Base-by-base conservation (phyloP, 441 rosid genomes). In the Lepidium campestre region DNA sequence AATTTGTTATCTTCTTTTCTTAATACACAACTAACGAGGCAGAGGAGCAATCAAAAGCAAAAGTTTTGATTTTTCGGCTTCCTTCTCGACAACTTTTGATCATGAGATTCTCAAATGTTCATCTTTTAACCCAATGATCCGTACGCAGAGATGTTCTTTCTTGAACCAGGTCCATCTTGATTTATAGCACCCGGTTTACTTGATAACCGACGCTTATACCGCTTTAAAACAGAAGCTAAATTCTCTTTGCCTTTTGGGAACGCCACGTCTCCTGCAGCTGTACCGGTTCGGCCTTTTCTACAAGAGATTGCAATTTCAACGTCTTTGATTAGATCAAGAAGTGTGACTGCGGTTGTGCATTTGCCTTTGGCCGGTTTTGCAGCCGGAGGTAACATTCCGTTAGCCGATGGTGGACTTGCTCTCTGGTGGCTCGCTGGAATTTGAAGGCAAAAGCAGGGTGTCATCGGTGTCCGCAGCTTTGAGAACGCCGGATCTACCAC, bases 221-320 rank as follows among this genome's bases (percentile, higher is more conserved):
- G 92, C 67, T 95, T 95, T 46, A 95, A 86, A 35, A 95, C 99
- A 5, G 99, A 92, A 19, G 95, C 90, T 74, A 95, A 64, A 67
- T 92, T 95, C 80, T 88, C 96, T 78, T 90, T 95, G 32, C 99
- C 99, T 67, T 81, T 90, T 0, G 96, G 98, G 61, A 88, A 95
- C 35, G 98, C 99, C 20, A 95, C 95, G 36, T 95, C 99, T 4
- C 99, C 99, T 6, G 99, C 98, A 42, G 95, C 89, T 56, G 96
- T 95, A 42, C 99, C 98, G 0, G 85, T 82, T 52, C 93, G 83
- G 62, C 98, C 99, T 75, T 82, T 94, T 18, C 98, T 86, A 53
- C 84, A 65, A 37, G 93, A 88, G 76, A 94, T 88, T 41, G 98
- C 90, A 19, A 58, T 79, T 83, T 94, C 98, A 39, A 91, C 97